phyloP scores from a whole-genome alignment of 2,329 filamentous ascomycete species.

The Fusarium albosuccineum region DNA sequence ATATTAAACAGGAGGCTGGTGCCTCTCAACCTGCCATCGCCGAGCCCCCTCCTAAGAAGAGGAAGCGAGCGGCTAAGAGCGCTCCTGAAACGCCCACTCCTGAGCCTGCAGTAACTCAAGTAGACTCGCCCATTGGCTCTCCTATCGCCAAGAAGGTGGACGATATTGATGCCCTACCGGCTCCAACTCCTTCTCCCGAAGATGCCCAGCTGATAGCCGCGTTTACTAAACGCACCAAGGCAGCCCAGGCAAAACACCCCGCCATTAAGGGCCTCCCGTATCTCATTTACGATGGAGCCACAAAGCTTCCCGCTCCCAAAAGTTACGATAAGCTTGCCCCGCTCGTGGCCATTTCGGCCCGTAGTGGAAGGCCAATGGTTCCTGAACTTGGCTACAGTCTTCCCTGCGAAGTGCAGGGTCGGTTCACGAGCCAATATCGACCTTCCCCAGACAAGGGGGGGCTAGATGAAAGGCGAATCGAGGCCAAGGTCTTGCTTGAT shows the following conservation, averaged over 20 bases:
- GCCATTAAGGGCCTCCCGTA: constrained; percentile 55
- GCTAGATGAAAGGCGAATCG: constrained; percentile 57
- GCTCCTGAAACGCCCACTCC: constrained; percentile 43
- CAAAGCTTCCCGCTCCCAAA: constrained; percentile 59
- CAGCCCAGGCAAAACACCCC: constrained; percentile 55
- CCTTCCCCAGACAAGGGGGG: constrained; percentile 56
- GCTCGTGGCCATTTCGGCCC: constrained; percentile 57
- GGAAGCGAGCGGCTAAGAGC: constrained; percentile 52
- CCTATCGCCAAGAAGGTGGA: constrained; percentile 49
- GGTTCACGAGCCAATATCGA: constrained; percentile 57
- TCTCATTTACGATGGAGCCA: constrained; percentile 54
- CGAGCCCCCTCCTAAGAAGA: constrained; percentile 54
- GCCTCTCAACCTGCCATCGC: constrained; percentile 35
- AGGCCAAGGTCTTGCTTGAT: constrained; percentile 56
- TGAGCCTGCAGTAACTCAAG: constrained; percentile 43
- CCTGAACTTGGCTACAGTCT: constrained; percentile 55
- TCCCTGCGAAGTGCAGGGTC: constrained; percentile 60
- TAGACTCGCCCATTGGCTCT: constrained; percentile 49
- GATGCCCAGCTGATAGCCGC: constrained; percentile 54
- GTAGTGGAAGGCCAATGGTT: constrained; percentile 55
- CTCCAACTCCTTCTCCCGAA: constrained; percentile 50
- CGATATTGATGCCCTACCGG: constrained; percentile 50
- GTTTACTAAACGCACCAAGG: constrained; percentile 55
- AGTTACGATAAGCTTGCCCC: constrained; percentile 61
- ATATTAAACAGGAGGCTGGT: constrained; percentile 38